These are phyloP conservation scores for Prunus armeniaca DNA, from an alignment of 306 rosid species.

Conservation along the genomic window DNA sequence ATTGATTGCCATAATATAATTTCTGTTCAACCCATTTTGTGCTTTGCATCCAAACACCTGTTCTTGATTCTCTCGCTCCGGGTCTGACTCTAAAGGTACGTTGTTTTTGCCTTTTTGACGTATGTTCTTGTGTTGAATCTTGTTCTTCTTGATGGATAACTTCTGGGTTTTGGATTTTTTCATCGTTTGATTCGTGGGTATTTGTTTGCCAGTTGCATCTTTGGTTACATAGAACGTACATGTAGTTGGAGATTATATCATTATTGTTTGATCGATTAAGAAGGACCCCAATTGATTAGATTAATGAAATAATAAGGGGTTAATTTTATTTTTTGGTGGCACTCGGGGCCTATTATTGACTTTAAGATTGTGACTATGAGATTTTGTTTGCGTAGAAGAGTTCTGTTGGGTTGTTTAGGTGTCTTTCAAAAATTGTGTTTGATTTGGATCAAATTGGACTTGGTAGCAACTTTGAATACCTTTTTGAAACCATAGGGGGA, in stretches of 20 bases:
- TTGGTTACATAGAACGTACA: not conserved
- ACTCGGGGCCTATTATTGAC: not conserved
- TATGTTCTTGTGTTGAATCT: constrained; percentile 8
- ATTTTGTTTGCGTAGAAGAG: not conserved
- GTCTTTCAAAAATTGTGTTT: constrained; percentile 2
- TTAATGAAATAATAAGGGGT: not conserved
- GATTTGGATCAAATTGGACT: not conserved
- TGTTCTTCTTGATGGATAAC: constrained; percentile 5
- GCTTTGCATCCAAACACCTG: not conserved
- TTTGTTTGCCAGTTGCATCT: not conserved
- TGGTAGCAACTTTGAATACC: not conserved
- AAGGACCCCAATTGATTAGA: not conserved
- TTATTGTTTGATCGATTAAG: constrained; percentile 3
- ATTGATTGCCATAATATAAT: not conserved
- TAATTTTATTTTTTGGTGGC: not conserved
- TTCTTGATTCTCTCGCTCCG: not conserved
- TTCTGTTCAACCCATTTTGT: not conserved
- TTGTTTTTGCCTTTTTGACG: not conserved
- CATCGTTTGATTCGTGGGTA: not conserved
- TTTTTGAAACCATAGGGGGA: not conserved
- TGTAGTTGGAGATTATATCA: not conserved
- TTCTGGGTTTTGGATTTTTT: not conserved
- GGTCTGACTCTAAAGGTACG: not conserved
- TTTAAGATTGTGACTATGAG: not conserved
- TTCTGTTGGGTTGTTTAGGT: not conserved